A percentile compares a stretch with the other conserved stretches of the same genome.
These are phyloP conservation scores for Ophiobolus disseminans DNA, from an alignment of 2,329 filamentous ascomycete species.

Conservation along the genomic window DNA sequence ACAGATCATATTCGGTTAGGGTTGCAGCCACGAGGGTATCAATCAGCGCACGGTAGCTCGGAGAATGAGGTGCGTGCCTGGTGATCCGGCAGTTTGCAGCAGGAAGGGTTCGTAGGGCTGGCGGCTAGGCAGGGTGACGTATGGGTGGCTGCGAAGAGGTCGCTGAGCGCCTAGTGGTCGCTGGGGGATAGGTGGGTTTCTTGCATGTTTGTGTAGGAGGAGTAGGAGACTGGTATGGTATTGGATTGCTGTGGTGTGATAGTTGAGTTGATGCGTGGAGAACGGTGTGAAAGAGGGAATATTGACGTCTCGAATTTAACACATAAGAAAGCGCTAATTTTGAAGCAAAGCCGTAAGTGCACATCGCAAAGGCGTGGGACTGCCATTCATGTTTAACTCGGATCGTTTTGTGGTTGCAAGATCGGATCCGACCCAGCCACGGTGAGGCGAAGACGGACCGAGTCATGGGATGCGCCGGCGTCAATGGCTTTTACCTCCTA, in stretches of 20 bases:
- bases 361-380: too few species aligned
- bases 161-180: constrained; percentile 35
- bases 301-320: neutral
- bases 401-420: too few species aligned
- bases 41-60: constrained; percentile 22
- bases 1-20: constrained; percentile 29
- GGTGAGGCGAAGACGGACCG: neutral
- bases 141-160: constrained; percentile 25
- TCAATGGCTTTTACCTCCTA: neutral
- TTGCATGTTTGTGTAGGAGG: constrained; percentile 24
- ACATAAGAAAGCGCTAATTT: neutral
- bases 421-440: neutral
- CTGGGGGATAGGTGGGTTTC: constrained; percentile 17
- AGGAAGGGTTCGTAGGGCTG: constrained; percentile 29
- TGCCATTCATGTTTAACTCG: too few species aligned
- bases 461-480: neutral
- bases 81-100: constrained; percentile 24
- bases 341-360: too few species aligned
- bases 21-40: constrained; percentile 33
- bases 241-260: constrained; percentile 14
- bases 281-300: too few species aligned
- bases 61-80: constrained; percentile 22
- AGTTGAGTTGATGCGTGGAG: constrained; percentile 5
- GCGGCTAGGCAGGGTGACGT: constrained; percentile 35
- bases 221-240: constrained; percentile 3